Conservation (phyloP, 768 basidiomycete species). For the Mycena metata region DNA sequence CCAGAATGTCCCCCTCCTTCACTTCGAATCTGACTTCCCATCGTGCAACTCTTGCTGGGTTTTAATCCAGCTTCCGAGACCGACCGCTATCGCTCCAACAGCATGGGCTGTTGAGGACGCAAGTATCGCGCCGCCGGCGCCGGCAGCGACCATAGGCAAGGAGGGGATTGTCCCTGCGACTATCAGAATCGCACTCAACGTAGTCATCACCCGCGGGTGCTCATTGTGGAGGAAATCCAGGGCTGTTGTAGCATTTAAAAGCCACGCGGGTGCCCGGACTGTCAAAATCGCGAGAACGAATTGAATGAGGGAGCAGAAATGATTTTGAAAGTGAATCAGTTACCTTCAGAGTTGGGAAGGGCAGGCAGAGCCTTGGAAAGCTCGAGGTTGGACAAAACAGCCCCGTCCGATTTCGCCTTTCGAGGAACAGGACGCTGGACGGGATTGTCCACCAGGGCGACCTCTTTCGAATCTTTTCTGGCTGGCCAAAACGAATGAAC, state of each 20-base stretch:
- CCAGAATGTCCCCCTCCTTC: background rate
- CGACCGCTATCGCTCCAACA: constrained; percentile 83
- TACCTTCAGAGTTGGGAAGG: constrained; percentile 37
- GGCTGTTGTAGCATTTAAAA: constrained; percentile 82
- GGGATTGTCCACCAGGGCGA: constrained; percentile 43
- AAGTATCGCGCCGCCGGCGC: constrained; percentile 79
- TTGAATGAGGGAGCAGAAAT: constrained; percentile 16
- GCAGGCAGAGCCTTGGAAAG: constrained; percentile 22
- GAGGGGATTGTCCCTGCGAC: constrained; percentile 82
- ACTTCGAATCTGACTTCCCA: constrained; percentile 22
- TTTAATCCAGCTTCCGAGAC: constrained; percentile 72
- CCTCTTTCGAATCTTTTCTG: constrained; percentile 50
- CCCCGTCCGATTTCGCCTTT: constrained; percentile 45
- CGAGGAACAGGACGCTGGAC: constrained; percentile 46
- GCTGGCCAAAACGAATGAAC: constrained; percentile 49
- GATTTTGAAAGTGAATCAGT: background rate
- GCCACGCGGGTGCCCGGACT: constrained; percentile 79
- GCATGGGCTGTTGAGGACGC: constrained; percentile 83
- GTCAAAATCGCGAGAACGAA: constrained; percentile 50
- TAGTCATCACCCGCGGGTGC: constrained; percentile 82
- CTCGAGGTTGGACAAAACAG: constrained; percentile 28
- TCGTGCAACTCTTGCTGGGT: constrained; percentile 54
- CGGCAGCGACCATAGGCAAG: constrained; percentile 76
- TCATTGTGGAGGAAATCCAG: constrained; percentile 81
- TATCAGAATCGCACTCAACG: constrained; percentile 82